phyloP scores from a whole-genome alignment of 768 basidiomycete genomes.

The Suillus placidus region DNA sequence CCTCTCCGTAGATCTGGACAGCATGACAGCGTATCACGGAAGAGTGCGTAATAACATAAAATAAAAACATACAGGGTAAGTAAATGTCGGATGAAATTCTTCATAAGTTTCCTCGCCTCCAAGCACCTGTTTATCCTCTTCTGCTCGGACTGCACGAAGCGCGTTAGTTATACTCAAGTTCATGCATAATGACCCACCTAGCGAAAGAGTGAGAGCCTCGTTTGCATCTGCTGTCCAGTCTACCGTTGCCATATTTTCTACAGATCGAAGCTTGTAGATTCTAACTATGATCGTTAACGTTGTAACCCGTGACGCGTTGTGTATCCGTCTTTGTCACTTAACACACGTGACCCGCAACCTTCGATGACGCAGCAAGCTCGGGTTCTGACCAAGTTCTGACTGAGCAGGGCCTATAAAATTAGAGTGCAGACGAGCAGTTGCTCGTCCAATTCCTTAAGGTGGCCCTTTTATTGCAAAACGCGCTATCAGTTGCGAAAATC shows the following conservation, averaged over 20 bases:
- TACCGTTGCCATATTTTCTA: constrained; percentile 22
- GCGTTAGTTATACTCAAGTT: constrained; percentile 4
- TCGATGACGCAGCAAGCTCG: not conserved
- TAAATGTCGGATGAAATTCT: constrained; percentile 85
- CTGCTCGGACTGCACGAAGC: constrained; percentile 60
- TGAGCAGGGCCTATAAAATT: not conserved
- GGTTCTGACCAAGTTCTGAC: not conserved
- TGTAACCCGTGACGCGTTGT: constrained; percentile 28
- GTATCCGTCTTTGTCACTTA: constrained; percentile 23
- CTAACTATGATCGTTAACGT: not conserved
- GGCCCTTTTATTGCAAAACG: constrained; percentile 13
- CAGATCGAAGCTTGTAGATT: not conserved
- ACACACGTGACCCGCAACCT: not conserved
- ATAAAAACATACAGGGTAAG: constrained; percentile 75
- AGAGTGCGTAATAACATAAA: not conserved
- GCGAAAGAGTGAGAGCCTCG: constrained; percentile 70
- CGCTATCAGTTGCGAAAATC: constrained; percentile 19
- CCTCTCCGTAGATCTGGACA: constrained; percentile 87
- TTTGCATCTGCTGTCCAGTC: constrained; percentile 85
- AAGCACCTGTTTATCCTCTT: constrained; percentile 61
- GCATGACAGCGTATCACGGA: not conserved
- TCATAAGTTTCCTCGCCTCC: constrained; percentile 60
- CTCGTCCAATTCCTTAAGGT: constrained; percentile 7
- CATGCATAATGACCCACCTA: constrained; percentile 50
- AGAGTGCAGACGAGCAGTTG: not conserved